Conservation (phyloP, 495 filamentous ascomycete genomes). For the Sphaerosporella brunnea region DNA sequence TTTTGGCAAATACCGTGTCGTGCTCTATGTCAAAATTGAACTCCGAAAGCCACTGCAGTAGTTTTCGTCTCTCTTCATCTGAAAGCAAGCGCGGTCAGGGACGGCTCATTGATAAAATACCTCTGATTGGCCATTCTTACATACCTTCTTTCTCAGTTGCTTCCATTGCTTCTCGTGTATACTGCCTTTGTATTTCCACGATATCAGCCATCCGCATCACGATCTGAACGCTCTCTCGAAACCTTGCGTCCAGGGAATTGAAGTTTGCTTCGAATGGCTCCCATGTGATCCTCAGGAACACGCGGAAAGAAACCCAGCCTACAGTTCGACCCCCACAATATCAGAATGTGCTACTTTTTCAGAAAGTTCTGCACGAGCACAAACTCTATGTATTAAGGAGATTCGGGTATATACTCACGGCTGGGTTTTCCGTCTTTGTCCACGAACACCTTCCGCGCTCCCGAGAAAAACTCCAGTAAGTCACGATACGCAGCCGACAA, state of each 20-base stretch:
- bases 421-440: conserved; percentile 3
- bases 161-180: conserved; percentile 4
- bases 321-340: neutral
- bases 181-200: conserved; percentile 2
- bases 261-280: conserved; percentile 13
- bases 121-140: neutral
- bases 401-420: conserved; percentile 1
- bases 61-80: conserved; percentile 5
- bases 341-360: neutral
- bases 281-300: conserved; percentile 10
- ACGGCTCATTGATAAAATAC: neutral
- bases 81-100: neutral
- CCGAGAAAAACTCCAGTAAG: conserved; percentile 4
- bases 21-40: conserved; percentile 12
- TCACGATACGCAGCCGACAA: conserved; percentile 7
- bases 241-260: conserved; percentile 3
- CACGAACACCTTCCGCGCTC: conserved; percentile 5
- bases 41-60: conserved; percentile 7
- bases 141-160: conserved; percentile 4
- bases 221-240: conserved; percentile 9
- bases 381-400: neutral
- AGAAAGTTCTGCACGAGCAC: neutral
- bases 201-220: conserved; percentile 10
- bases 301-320: conserved; percentile 12
- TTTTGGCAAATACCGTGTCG: conserved; percentile 9